Base-by-base conservation (phyloP, 345 rosid species). In the Nephelium lappaceum region DNA sequence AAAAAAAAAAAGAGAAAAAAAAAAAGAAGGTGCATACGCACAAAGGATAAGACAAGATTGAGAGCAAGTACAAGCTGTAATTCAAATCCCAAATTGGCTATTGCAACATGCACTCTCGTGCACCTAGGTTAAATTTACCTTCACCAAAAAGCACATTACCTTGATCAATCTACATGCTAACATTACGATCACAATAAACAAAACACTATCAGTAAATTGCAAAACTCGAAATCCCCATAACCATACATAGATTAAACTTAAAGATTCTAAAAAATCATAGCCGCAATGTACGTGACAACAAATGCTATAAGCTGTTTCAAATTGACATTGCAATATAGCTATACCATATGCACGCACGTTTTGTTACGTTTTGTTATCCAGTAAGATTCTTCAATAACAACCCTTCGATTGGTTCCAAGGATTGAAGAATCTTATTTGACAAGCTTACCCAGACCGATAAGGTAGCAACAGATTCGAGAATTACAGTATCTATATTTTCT, bases 11-110 rank as follows among this genome's bases (percentile, higher is more conserved):
- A n/a, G n/a, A n/a, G n/a, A n/a, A n/a, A n/a, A n/a, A n/a, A n/a
- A n/a, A n/a, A n/a, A n/a, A n/a, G n/a, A n/a, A 39, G n/a, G n/a
- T n/a, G n/a, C 27, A 4, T 5, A 51, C 57, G 15, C 57, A 51
- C 19, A 53, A 53, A 76, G 77, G 41, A 82, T 16, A 27, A 25
- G 42, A 14, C 23, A 45, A 42, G 61, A n/a, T 78, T 27, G 58
- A 53, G 8, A 15, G 7, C 58, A 53, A 16, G 21, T 53, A 53
- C 58, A 53, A 53, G 58, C 58, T 16, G 58, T 5, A 53, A 12
- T 16, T 53, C 58, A 53, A 53, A 53, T 53, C 16, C 8, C 6
- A 53, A 53, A 53, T n/a, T 53, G 58, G 58, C 58, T 15, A 12
- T 5, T 15, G 55, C 55, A 49, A 49, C 55, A 49, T 18, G 5